These are phyloP conservation scores for Fusarium siculi DNA, from an alignment of 2,329 filamentous ascomycete genomes.

Conservation along the genomic window DNA sequence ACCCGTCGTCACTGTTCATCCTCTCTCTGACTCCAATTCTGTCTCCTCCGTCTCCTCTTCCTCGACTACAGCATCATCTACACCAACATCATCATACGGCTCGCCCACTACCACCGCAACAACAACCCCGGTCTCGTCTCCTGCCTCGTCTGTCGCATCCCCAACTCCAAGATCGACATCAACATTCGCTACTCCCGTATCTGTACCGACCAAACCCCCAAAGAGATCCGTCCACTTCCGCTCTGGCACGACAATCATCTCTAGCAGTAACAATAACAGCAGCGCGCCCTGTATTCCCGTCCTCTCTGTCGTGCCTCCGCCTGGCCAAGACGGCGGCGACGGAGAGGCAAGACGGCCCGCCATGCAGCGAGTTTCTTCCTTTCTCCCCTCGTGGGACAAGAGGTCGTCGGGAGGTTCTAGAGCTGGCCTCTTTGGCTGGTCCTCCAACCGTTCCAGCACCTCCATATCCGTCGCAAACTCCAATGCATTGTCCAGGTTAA, in stretches of 20 bases:
- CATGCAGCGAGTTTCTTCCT: conserved; percentile 58
- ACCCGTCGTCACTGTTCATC: conserved; percentile 34
- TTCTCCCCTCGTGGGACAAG: conserved; percentile 59
- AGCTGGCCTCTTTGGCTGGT: conserved; percentile 56
- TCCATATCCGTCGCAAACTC: conserved; percentile 34
- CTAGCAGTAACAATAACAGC: conserved; percentile 28
- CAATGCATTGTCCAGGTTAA: conserved; percentile 47
- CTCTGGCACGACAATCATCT: conserved; percentile 21
- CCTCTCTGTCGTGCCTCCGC: conserved; percentile 49
- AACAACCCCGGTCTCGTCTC: conserved; percentile 33
- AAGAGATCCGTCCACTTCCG: conserved; percentile 35
- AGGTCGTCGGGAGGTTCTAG: conserved; percentile 49
- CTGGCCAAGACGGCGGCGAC: conserved; percentile 48
- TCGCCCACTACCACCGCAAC: conserved; percentile 32
- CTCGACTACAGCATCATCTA: conserved; percentile 34
- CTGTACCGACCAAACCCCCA: conserved; percentile 16
- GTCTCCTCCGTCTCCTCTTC: conserved; percentile 30
- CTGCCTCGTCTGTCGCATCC: conserved; percentile 33
- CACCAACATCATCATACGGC: conserved; percentile 26
- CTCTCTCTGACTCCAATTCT: conserved; percentile 37
- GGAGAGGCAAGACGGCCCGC: conserved; percentile 49
- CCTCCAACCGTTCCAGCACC: conserved; percentile 59
- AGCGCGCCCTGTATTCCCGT: conserved; percentile 48
- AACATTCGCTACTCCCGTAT: conserved; percentile 30
- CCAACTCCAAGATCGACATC: conserved; percentile 36